phyloP scores from a whole-genome alignment of 1,139 yeast species.

The Nakaseomyces sp. region DNA sequence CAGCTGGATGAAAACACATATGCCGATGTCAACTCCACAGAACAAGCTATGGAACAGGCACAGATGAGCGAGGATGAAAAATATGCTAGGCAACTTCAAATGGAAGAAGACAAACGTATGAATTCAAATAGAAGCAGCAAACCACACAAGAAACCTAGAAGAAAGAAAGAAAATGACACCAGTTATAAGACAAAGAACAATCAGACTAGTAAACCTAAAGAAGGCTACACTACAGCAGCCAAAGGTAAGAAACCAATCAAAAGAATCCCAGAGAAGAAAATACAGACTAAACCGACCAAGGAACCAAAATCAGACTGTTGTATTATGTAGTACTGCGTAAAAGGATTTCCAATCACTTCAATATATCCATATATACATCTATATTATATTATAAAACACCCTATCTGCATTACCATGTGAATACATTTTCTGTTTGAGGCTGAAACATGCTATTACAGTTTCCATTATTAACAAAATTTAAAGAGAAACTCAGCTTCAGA shows the following conservation, averaged over 20 bases:
- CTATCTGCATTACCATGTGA: not conserved
- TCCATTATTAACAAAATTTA: too few relatives aligned
- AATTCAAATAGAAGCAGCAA: conserved; percentile 13
- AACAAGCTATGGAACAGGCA: conserved; percentile 6
- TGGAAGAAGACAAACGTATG: conserved; percentile 25
- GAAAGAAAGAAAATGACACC: conserved; percentile 6
- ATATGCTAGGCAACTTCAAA: conserved; percentile 27
- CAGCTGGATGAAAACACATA: conserved; percentile 9
- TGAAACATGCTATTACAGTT: not conserved
- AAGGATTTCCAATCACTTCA: too few relatives aligned
- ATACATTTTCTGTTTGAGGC: not conserved
- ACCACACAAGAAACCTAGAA: conserved; percentile 8
- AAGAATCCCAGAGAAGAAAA: not conserved
- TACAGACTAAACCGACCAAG: not conserved
- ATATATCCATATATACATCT: too few relatives aligned
- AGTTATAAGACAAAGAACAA: conserved; percentile 5
- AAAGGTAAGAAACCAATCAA: not conserved
- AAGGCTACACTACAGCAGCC: not conserved
- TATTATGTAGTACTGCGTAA: not conserved
- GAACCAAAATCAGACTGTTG: not conserved
- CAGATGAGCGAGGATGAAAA: conserved; percentile 21
- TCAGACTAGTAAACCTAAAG: not conserved
- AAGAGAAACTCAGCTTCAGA: too few relatives aligned
- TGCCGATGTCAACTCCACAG: not conserved
- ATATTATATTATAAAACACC: too few relatives aligned